Percentiles rank a stretch among this genome's conserved stretches.
Evolutionary conservation across 306 rosid genomes (phyloP).

Genomic region (Prunus davidiana): DNA sequence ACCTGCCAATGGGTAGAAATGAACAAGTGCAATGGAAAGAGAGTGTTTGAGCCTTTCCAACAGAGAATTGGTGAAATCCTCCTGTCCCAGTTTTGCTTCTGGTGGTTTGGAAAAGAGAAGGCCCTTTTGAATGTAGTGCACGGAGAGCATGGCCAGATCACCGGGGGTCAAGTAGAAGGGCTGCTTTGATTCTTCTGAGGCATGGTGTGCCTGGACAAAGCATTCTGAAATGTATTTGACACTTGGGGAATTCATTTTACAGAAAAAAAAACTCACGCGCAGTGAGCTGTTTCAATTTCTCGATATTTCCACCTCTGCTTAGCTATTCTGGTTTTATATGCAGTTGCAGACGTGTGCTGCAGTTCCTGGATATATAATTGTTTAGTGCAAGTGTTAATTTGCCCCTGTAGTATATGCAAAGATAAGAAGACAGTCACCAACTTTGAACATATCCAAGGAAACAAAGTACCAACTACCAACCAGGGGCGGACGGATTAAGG

Average conservation of each 20-base stretch:
- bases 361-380: too few species aligned
- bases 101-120: slow-evolving; percentile 58
- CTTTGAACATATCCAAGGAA: too few species aligned
- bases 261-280: background rate
- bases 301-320: too few species aligned
- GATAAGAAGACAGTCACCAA: too few species aligned
- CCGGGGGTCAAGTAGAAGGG: slow-evolving; percentile 39
- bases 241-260: background rate
- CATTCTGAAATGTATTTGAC: slow-evolving; percentile 29
- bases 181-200: slow-evolving; percentile 20
- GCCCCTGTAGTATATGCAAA: too few species aligned
- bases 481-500: too few species aligned
- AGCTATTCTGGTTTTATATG: too few species aligned
- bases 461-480: too few species aligned
- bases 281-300: background rate
- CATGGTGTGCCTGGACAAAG: slow-evolving; percentile 24
- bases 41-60: slow-evolving; percentile 42
- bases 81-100: background rate
- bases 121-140: slow-evolving; percentile 60
- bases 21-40: slow-evolving; percentile 47
- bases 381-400: too few species aligned
- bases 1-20: slow-evolving; percentile 64
- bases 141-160: slow-evolving; percentile 50
- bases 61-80: slow-evolving; percentile 20
- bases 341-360: too few species aligned